Base-by-base conservation (phyloP, 2,329 filamentous ascomycete species). In the Clonostachys byssicola region DNA sequence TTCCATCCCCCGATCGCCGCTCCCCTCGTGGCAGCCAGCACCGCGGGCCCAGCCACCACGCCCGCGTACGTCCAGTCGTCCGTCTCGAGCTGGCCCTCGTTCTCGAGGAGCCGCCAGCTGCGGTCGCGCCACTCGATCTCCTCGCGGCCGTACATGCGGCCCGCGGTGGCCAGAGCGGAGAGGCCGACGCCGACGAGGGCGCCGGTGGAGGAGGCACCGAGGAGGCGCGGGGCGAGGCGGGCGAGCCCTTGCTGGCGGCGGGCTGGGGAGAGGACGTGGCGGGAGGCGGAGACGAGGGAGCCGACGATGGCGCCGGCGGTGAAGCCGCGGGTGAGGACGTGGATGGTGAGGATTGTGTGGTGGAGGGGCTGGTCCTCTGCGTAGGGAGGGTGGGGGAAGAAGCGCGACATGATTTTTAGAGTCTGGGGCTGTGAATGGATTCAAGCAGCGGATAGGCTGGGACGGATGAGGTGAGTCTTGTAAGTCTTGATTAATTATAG, bases 111-210 rank as follows among this genome's bases (percentile, higher is more conserved):
- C 33, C 83, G 67, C 81, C 82, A 86, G 47, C 74, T 74, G 16
- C 83, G 70, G 57, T 86, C 82, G 56, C 76, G 64, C 82, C 82
- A 86, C 61, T 86, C 81, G 34, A 86, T 78, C 39, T 75, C 68
- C 53, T 80, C 73, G 14, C 71, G 68, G 0, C 76, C 79, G 46
- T 64, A 64, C 81, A 86, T 85, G 3, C 73, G 66, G 0, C 57
- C 67, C 30, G 63, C 59, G 5, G 80, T 65, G 52, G 65, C 73
- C 5, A 74, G 49, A 2, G 64, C 63, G 20, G 75, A 62, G 2
- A 79, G 50, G 1, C 67, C 70, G 1, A 73, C 56, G 1, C 72
- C 76, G 23, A 75, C 51, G 3, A 75, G 47, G 5, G 71, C 70
- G 47, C 74, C 74, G 3, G 66, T 67, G 9, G 74, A 72, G 1